Base-by-base conservation (phyloP, 306 rosid genomes). In the Benincasa hispida region DNA sequence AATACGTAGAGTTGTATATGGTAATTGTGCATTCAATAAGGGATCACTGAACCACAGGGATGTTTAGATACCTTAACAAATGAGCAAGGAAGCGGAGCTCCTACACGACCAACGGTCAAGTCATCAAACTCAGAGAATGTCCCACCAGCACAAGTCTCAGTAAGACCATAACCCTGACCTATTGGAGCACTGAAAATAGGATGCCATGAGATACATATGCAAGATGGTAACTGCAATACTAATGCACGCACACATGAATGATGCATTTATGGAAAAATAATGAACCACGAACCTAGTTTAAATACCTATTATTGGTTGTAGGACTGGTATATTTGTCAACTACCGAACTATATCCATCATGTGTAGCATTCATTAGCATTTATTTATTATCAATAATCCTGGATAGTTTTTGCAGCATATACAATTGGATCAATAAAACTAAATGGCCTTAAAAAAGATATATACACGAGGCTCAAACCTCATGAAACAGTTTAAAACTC, bases 161-260 rank as follows among this genome's bases (percentile, higher is more conserved):
- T 94, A 81, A 94, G 99, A 79, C 99, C 99, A 83, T 94, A 94
- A 45, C 96, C 99, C 91, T 92, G 99, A 58, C 96, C 95, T 68
- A 94, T 94, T 60, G 96, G 88, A 82, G 92, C 82, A 83, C 99
- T 94, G 95, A 59, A 81, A 76, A 82, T 57, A 77, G 80, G 80
- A 61, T 60, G 79, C 76, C 78, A 80, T 81, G 75, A 79, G 53
- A 59, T 35, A 62, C 75, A 32, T 27, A 10, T 12, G 73, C 42
- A 42, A 32, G 59, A 76, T 72, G 76, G 39, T 4, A 75, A n/a
- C 66, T 34, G 37, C 37, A 19, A n/a, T 68, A 24, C 30, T 22
- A 41, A 24, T 24, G 21, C 18, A 1, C 18, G 42, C 60, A 50
- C 41, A 70, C 60, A 25, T n/a, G n/a, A n/a, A n/a, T n/a, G n/a